Base-by-base conservation (phyloP, 164 flowering plant genomes). In the Vitis amurensis region DNA sequence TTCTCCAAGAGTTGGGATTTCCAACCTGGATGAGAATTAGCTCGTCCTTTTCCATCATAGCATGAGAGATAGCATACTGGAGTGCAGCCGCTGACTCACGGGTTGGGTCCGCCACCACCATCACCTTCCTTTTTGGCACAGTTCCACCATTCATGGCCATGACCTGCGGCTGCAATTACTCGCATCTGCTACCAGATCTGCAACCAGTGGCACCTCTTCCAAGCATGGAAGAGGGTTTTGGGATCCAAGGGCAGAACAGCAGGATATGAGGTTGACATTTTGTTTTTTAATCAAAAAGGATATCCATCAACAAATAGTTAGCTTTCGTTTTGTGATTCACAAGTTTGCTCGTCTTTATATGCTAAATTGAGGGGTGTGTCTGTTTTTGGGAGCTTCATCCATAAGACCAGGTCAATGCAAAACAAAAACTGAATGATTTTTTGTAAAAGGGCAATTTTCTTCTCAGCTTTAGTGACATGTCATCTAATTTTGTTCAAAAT, bases 41-140 rank as follows among this genome's bases (percentile, higher is more conserved):
- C 47, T 82, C 83, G 57, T 91, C 97, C 1, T 81, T 71, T 29
- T 89, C 89, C 0, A 81, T 17, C 47, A 87, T 53, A 3, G 82
- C 88, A 70, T 88, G 92, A 14, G 89, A 84, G 9, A 89, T 78
- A 3, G 88, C 83, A 71, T 86, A 91, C 67, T 91, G 78, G 27
- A 89, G 82, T 1, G 94, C 94, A 8, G 74, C 88, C 0, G 81
- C 86, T 0, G 97, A 84, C 48, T 89, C 90, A 6, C 85, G 81
- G 16, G 77, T 77, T 4, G 89, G 87, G 19, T 91, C 93, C 5
- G 84, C 96, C 7, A 86, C 84, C 80, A 84, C 86, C 88, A 82
- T 79, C 16, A 84, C 79, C 71, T 69, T 81, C 29, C 84, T 66
- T n/a, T 75, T 56, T 4, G 78, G 61, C 44, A 68, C 52, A 10